Evolutionary conservation across 23 red algal genomes (phyloP), one percentile per base, ranked within the genome.

Genomic region (Agarophyton chilense): DNA sequence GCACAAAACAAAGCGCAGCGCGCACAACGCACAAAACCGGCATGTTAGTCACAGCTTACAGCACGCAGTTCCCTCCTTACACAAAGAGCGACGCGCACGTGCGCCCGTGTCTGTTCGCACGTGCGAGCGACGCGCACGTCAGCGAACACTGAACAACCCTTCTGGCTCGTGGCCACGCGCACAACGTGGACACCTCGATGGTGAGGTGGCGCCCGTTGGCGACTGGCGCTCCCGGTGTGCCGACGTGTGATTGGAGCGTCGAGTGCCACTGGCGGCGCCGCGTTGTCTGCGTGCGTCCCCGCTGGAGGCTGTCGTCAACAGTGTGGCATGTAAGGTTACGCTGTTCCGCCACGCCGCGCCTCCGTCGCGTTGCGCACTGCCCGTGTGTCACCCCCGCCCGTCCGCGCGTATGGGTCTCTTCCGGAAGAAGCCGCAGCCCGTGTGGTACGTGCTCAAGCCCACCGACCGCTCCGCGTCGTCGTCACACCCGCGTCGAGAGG

Each of bases 401-500:
- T n/a, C n/a, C n/a, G n/a, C n/a, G n/a, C n/a, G n/a, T n/a, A 70
- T 70, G 64, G 64, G 64, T 6, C 64, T 70, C 32, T 70, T 70
- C 64, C 32, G 64, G 17, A 78, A 78, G 31, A 78, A 78, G 73
- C 61, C 81, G 46, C 81, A 53, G 32, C 81, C 81, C 29, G 5
- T 85, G 19, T 85, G 81, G 81, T 85, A 42, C 41, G 81, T 85
- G 57, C 53, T 85, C 11, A 51, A 66, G 31, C 61, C 81, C 28
- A 28, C 81, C 81, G 19, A 31, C 11, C 21, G 42, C 7, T 18
- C n/a, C 26, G 33, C 36, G 43, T 0, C 44, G 56, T 24, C 33
- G 28, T 32, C 39, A 31, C 81, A 53, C 26, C 61, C 64, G 2
- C 45, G 55, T 10, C 55, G 81, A 8, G 61, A 85, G 33, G 81